phyloP scores from a whole-genome alignment of 2,329 filamentous ascomycete species.

The Rutstroemia sp. region DNA sequence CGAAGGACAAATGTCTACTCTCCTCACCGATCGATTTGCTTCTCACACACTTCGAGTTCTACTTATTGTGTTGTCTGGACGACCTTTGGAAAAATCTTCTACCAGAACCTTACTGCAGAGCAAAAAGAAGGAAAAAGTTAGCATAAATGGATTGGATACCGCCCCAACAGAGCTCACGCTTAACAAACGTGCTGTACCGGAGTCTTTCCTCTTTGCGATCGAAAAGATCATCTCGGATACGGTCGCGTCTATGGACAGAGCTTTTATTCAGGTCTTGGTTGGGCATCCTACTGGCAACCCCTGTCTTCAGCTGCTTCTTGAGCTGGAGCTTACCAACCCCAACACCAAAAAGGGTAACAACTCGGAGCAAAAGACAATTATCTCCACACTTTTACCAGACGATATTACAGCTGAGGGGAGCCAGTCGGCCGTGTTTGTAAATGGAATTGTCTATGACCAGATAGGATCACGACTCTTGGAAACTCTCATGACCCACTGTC shows the following conservation, averaged over 20 bases:
- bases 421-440: constrained; percentile 74
- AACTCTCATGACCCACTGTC: constrained; percentile 70
- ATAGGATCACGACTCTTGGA: constrained; percentile 88
- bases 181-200: constrained; percentile 57
- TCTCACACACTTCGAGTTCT: constrained; percentile 86
- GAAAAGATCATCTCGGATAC: constrained; percentile 78
- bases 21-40: constrained; percentile 78
- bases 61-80: constrained; percentile 76
- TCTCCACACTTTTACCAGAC: constrained; percentile 72
- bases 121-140: constrained; percentile 83
- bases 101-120: constrained; percentile 75
- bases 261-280: constrained; percentile 74
- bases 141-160: constrained; percentile 47
- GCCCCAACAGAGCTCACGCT: constrained; percentile 39
- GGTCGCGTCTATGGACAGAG: constrained; percentile 66
- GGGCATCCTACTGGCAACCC: constrained; percentile 89
- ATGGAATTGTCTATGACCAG: constrained; percentile 79
- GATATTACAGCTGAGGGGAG: constrained; percentile 66
- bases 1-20: constrained; percentile 72
- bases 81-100: constrained; percentile 63
- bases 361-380: constrained; percentile 45
- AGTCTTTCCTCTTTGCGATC: constrained; percentile 68
- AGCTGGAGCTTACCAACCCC: constrained; percentile 73
- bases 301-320: constrained; percentile 81
- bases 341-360: constrained; percentile 57